Percentiles rank a stretch among this genome's conserved stretches.
These are phyloP conservation scores for Tulasnella sp. DNA, from an alignment of 768 basidiomycete genomes.

Conservation along the genomic window DNA sequence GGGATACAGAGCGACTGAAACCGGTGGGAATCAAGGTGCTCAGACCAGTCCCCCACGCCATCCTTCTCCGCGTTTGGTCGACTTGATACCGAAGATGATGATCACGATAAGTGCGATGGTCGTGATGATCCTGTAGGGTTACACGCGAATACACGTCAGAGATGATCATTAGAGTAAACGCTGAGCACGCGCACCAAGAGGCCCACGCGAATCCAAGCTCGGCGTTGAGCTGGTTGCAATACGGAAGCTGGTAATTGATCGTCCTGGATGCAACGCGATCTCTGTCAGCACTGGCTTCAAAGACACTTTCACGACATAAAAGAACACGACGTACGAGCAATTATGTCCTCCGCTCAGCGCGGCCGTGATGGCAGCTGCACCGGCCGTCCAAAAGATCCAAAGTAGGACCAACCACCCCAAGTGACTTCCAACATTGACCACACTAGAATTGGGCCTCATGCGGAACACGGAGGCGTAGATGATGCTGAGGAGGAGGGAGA, in stretches of 20 bases:
- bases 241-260: conserved; percentile 33
- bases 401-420: conserved; percentile 51
- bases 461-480: conserved; percentile 47
- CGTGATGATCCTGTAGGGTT: conserved; percentile 45
- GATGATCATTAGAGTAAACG: too few relatives aligned
- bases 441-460: conserved; percentile 33
- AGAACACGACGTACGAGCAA: conserved; percentile 41
- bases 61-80: conserved; percentile 57
- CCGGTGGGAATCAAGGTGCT: too few relatives aligned
- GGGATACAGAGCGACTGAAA: too few relatives aligned
- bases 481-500: conserved; percentile 49
- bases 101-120: conserved; percentile 50
- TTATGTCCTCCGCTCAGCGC: conserved; percentile 57
- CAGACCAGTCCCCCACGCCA: conserved; percentile 43
- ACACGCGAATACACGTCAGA: too few relatives aligned
- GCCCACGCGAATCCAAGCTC: conserved; percentile 56
- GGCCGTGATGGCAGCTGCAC: conserved; percentile 56
- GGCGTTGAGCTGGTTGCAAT: conserved; percentile 70
- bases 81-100: conserved; percentile 46
- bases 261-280: too few relatives aligned
- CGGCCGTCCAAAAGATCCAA: conserved; percentile 71
- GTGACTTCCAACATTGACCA: conserved; percentile 56
- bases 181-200: conserved; percentile 58
- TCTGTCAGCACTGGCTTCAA: too few relatives aligned
- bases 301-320: background rate